Percentiles rank a stretch among this genome's conserved stretches.
Conservation (phyloP, 352 stramenopile genomes). For the Phytophthora litchii region DNA sequence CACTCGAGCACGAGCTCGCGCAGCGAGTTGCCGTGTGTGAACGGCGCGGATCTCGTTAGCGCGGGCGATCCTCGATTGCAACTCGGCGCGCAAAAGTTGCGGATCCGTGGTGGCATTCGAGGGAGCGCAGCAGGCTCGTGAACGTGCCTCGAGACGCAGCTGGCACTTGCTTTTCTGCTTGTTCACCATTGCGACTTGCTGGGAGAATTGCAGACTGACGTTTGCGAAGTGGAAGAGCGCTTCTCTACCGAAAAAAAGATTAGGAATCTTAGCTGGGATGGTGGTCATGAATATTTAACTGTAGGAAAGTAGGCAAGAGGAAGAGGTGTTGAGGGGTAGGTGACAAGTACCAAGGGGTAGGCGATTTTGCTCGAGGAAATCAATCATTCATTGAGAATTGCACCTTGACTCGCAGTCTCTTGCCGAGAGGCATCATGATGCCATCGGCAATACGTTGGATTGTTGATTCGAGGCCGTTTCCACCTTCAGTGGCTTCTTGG, state of each 20-base stretch:
- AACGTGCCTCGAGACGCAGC: slow-evolving; percentile 66
- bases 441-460: slow-evolving; percentile 43
- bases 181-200: slow-evolving; percentile 47
- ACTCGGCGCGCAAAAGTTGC: slow-evolving; percentile 27
- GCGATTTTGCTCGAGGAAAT: slow-evolving; percentile 39
- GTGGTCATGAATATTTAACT: background rate
- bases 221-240: slow-evolving; percentile 19
- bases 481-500: slow-evolving; percentile 17
- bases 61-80: slow-evolving; percentile 55
- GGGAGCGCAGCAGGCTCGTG: slow-evolving; percentile 26
- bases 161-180: slow-evolving; percentile 75
- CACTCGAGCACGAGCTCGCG: slow-evolving; percentile 51
- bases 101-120: slow-evolving; percentile 13
- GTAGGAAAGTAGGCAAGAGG: background rate
- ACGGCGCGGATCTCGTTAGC: slow-evolving; percentile 54
- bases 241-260: slow-evolving; percentile 14
- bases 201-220: slow-evolving; percentile 66
- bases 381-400: slow-evolving; percentile 43
- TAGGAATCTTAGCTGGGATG: slow-evolving; percentile 12
- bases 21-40: slow-evolving; percentile 45
- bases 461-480: background rate
- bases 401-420: slow-evolving; percentile 50
- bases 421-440: slow-evolving; percentile 41
- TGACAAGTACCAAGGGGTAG: slow-evolving; percentile 34
- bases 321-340: background rate